Evolutionary conservation across 176 grass and related monocot species (phyloP), one percentile per base, ranked within the genome.

Genomic region (Ampelocalamus luodianensis): DNA sequence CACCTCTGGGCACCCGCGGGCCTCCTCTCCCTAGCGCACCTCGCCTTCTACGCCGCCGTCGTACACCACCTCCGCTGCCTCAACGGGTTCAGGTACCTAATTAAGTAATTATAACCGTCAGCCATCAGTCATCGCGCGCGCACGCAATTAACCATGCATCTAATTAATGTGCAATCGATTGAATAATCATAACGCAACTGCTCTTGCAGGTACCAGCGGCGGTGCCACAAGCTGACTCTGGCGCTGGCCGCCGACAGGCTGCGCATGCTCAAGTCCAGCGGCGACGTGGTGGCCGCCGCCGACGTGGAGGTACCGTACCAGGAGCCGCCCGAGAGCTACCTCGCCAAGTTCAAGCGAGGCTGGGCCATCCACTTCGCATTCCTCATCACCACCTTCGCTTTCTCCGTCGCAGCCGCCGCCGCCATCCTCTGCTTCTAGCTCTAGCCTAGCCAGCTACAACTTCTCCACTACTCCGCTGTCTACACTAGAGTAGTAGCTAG

Each of bases 201-300:
- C 17, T 1, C n/a, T 48, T 89, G 79, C n/a, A 85, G 90, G 22
- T 98, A 98, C 89, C 96, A 98, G 89, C 81, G 96, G 6, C 85
- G 96, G 3, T 98, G 96, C 93, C 91, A 98, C 89, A 98, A 98
- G 89, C 90, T 98, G 67, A 98, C 96, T 1, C 96, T 98, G 20
- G 85, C 96, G 20, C 89, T 98, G 29, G 93, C 93, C 34, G 94
- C 96, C 62, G 93, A 93, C 79, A 86, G 93, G 69, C 89, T 98
- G 37, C 78, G 90, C 44, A 76, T 86, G 90, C 87, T 98, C 73
- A 91, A 91, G 89, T 85, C 82, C 48, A 74, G 80, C 0, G 87
- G 65, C 3, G 82, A 83, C 5, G 65, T 91, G 64, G 88, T 98
- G 22, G 70, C 81, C 8, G 87, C 87, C 0, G 89, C 88, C 7